A percentile compares a stretch with the other conserved stretches of the same genome.
Conservation (phyloP, 805 yeast species). For the Wickerhamiella spandovensis region DNA sequence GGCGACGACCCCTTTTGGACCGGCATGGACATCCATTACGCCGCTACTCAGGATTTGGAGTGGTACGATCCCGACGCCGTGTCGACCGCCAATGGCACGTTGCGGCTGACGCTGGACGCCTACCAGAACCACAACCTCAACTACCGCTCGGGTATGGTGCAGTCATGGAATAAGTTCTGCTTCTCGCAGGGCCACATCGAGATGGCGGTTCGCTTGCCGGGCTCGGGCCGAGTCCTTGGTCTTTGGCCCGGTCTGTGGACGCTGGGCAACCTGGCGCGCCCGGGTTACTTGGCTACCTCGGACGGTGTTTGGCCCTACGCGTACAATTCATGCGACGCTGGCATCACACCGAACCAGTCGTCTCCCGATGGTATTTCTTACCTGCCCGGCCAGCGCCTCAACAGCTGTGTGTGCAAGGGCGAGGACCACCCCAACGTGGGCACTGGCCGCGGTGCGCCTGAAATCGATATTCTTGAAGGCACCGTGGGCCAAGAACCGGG, state of each 20-base stretch:
- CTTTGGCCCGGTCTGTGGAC: slow-evolving; percentile 97
- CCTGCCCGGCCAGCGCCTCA: slow-evolving; percentile 72
- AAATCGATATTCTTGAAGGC: slow-evolving; percentile 84
- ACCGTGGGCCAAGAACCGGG: slow-evolving; percentile 35
- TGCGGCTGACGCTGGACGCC: slow-evolving; percentile 65
- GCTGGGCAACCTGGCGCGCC: slow-evolving; percentile 83
- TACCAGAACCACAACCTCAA: slow-evolving; percentile 61
- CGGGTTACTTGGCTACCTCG: slow-evolving; percentile 76
- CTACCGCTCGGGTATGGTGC: slow-evolving; percentile 86
- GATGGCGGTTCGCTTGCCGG: slow-evolving; percentile 65
- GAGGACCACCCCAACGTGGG: slow-evolving; percentile 85
- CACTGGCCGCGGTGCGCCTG: slow-evolving; percentile 88
- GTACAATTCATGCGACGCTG: slow-evolving; percentile 79
- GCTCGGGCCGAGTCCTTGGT: slow-evolving; percentile 64
- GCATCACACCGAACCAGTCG: slow-evolving; percentile 88
- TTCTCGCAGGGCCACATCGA: slow-evolving; percentile 75
- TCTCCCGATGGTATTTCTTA: slow-evolving; percentile 79
- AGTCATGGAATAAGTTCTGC: slow-evolving; percentile 84
- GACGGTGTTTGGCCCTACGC: slow-evolving; percentile 95
- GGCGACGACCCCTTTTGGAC: slow-evolving; percentile 90
- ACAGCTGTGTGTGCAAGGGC: slow-evolving; percentile 65
- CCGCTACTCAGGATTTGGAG: slow-evolving; percentile 79
- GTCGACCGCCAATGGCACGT: slow-evolving; percentile 60
- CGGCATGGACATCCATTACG: slow-evolving; percentile 72
- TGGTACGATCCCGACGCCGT: slow-evolving; percentile 94